Base-by-base conservation (phyloP, 2,329 filamentous ascomycete genomes). In the Fusarium circinatum region DNA sequence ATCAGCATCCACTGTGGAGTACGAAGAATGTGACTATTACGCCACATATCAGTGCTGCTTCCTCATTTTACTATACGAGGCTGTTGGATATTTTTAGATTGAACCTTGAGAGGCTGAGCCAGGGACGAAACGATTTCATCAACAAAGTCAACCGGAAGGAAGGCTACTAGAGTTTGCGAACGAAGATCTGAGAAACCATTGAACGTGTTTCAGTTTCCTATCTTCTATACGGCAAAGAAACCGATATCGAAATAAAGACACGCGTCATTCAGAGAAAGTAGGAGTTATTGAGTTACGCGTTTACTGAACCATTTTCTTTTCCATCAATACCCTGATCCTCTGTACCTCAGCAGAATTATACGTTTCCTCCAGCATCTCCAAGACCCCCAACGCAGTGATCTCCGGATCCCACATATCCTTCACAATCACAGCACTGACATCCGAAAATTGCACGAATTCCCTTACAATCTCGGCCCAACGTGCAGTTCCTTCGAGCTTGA, bases 1-100 rank as follows among this genome's bases (percentile, higher is more conserved):
- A 85, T 6, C 89, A 91, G 9, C 89, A 93, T 78, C 87, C 89
- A 71, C 82, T 96, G 57, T 96, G 93, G 93, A 87, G 84, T 32
- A 85, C 91, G 20, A 88, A 89, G 68, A 94, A 95, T 80, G 85
- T 92, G 22, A 87, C 92, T 58, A 88, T 96, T 51, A 87, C 86
- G 28, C 87, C 87, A 22, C 87, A 88, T 69, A 79, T 88, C 17
- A 87, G 85, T 56, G 84, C 84, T 2, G 72, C 70, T 11, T 86
- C 85, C 13, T 81, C 79, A 2, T 78, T 78, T 14, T 87, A 87
- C 56, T 78, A 75, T 51, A 79, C 81, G 22, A 78, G 86, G 8
- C 76, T 86, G 24, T 74, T 86, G 63, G 82, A 80, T 10, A 85
- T 88, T 11, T 64, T 87, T 55, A 79, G 81, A 51, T 58, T 80